Base-by-base conservation (phyloP, 805 yeast species). In the Saturnispora serradocipensis region DNA sequence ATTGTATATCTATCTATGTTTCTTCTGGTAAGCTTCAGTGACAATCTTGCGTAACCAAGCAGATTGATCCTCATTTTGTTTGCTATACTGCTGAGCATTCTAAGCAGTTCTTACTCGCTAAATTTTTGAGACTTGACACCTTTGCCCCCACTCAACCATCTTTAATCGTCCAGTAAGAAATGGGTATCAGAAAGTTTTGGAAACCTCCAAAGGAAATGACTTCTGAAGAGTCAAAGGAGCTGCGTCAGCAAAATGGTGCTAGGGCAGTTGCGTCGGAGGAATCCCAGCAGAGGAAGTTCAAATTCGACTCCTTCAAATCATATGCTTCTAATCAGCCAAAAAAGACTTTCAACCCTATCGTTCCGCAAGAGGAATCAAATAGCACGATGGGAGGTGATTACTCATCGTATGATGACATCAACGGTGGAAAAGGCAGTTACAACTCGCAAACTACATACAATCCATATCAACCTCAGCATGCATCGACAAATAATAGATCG, bases 101-200 rank as follows among this genome's bases (percentile, higher is more conserved):
- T 30, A 30, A 30, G 34, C 7, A 18, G 16, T 4, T 38, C 39
- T 38, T 38, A 6, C 11, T 9, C 28, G 11, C 16, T 11, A 9
- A 20, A 22, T 40, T 24, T 13, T 40, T 22, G 22, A 36, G 40
- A 20, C 11, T 25, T 13, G 5, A 9, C 16, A 38, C 20, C 20
- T 38, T 38, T 38, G 44, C 44, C 44, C 24, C 30, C n/a, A 5
- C 15, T 10, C 25, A 9, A 11, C 24, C 25, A 22, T 18, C 20
- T 4, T 16, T 24, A 22, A n/a, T 24, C n/a, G 15, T 22, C 7
- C 40, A 47, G 11, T 8, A 25, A 28, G 45, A 13, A 6, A 77
- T 76, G 82, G 81, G 81, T 15, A 55, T 76, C 49, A 76, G 72
- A 59, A 73, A 71, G 44, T 64, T 75, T 45, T 77, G 76, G 61